Percentiles rank a stretch among this genome's conserved stretches.
Conservation (phyloP, 257 asterid species). For the Solanum rostratum region DNA sequence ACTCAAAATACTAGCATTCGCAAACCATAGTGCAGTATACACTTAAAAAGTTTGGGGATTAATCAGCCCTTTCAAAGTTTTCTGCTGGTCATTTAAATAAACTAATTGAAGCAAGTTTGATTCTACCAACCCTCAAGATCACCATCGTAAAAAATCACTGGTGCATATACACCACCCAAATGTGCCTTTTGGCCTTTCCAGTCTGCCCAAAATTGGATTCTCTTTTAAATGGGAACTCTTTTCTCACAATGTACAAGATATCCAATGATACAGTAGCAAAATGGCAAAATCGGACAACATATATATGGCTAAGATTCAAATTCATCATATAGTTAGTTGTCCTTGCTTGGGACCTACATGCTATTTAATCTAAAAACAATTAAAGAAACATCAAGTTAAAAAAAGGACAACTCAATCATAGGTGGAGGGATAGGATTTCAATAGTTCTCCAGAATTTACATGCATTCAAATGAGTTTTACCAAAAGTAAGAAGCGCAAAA, state of each 20-base stretch:
- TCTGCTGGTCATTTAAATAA: not conserved
- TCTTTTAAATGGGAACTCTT: not conserved
- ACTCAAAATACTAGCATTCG: not conserved
- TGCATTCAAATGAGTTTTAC: not conserved
- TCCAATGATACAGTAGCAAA: not conserved
- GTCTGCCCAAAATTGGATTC: not conserved
- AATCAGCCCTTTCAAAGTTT: not conserved
- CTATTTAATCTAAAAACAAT: not conserved
- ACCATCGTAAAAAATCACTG: not conserved
- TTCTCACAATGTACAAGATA: not conserved
- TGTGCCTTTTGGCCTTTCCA: not conserved
- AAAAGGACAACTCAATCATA: not conserved
- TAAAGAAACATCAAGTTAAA: not conserved
- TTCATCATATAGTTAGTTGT: not conserved
- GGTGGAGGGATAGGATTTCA: not conserved
- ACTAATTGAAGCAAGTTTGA: not conserved
- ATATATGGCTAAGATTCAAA: not conserved
- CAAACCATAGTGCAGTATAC: not conserved
- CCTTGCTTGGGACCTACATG: not conserved
- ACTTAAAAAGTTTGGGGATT: not conserved
- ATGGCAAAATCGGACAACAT: not conserved
- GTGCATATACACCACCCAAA: not conserved
- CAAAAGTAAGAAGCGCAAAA: too few relatives aligned
- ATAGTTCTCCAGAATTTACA: not conserved
- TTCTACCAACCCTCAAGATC: not conserved